Evolutionary conservation across 225 moss, liverwort and hornwort genomes (phyloP).

Genomic region (Ulota crispa): DNA sequence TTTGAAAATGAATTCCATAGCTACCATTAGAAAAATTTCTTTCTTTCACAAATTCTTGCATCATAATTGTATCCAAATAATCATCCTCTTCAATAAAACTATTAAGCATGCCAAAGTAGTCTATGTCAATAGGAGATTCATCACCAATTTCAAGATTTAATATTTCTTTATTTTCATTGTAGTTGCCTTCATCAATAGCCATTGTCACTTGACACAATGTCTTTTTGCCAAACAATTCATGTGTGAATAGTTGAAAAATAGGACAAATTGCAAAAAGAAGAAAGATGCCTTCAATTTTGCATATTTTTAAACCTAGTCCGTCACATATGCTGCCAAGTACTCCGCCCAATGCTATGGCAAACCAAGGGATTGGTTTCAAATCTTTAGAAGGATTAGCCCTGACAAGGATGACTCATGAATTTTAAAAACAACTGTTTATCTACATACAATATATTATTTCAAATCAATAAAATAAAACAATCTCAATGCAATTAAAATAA

Average conservation of each 20-base stretch:
- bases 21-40: background rate
- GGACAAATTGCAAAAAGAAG: conserved; percentile 34
- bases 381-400: conserved; percentile 16
- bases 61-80: conserved; percentile 17
- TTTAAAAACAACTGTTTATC: background rate
- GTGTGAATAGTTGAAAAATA: conserved; percentile 34
- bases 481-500: background rate
- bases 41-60: conserved; percentile 20
- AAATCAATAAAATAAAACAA: background rate
- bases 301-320: conserved; percentile 7
- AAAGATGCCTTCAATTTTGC: conserved; percentile 36
- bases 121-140: conserved; percentile 7
- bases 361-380: conserved; percentile 29
- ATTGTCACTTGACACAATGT: conserved; percentile 20
- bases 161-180: background rate
- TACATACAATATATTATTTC: background rate
- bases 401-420: background rate
- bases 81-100: conserved; percentile 32
- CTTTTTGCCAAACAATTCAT: background rate
- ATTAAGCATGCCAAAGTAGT: conserved; percentile 39
- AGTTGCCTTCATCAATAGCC: conserved; percentile 14
- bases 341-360: conserved; percentile 25
- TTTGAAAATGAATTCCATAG: background rate
- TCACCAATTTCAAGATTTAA: background rate
- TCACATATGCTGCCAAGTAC: conserved; percentile 31